These are phyloP conservation scores for Scheffersomyces quercinus DNA, from an alignment of 1,139 yeast species.

Conservation along the genomic window DNA sequence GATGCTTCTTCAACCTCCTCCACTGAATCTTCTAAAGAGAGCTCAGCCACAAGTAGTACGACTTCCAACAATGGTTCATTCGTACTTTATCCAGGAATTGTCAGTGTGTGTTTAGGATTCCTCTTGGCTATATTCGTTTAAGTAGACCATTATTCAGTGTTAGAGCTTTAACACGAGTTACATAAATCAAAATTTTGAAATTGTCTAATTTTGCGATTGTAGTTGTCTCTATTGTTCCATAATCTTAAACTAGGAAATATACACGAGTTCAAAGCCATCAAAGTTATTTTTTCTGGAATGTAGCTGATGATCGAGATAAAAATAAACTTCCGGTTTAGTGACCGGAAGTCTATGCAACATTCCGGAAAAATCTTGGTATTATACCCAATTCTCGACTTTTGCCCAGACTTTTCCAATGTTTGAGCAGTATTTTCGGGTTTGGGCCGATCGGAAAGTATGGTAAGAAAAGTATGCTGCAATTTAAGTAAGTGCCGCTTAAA, in stretches of 20 bases:
- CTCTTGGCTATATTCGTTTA: not conserved
- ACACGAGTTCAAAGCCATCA: not conserved
- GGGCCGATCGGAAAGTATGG: too few relatives aligned
- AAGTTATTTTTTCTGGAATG: not conserved
- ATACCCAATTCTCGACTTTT: not conserved
- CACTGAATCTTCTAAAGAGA: not conserved
- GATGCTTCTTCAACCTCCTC: constrained; percentile 29
- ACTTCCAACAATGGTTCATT: not conserved
- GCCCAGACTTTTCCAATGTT: too few relatives aligned
- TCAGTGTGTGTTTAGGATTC: not conserved
- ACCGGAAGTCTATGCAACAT: too few relatives aligned
- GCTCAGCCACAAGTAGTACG: not conserved
- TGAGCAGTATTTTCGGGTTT: too few relatives aligned
- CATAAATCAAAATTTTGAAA: not conserved
- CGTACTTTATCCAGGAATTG: not conserved
- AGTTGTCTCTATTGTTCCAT: not conserved
- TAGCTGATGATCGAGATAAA: not conserved
- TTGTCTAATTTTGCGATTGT: not conserved
- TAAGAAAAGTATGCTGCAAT: not conserved
- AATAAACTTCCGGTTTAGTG: not conserved
- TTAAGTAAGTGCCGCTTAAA: not conserved
- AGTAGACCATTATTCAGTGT: not conserved
- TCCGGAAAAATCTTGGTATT: not conserved
- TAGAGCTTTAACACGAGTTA: not conserved
- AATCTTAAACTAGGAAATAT: not conserved